Base-by-base conservation (phyloP, 2,329 filamentous ascomycete species). In the Rosellinia necatrix region DNA sequence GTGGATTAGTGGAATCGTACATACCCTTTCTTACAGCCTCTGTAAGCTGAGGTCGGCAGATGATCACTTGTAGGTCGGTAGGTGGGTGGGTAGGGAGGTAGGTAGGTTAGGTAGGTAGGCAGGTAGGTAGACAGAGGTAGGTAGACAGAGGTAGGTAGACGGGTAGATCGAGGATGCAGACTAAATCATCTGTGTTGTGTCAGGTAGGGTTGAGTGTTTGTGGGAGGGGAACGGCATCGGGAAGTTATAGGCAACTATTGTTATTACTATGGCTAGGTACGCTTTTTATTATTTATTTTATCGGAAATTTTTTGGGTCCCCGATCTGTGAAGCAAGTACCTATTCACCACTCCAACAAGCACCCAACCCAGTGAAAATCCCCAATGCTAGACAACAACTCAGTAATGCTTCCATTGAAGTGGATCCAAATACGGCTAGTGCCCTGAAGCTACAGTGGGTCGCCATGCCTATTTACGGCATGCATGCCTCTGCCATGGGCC, bases 361-460 rank as follows among this genome's bases (percentile, higher is more conserved):
- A 53, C 34, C 34, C 42, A 25, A 27, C 25, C 35, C 21, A 19
- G 27, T 5, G 37, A 37, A 42, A 42, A 41, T 41, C 17, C 22
- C 29, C 25, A 21, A 25, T 27, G n/a, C 12, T n/a, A 41, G 25
- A 48, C 44, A 55, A 38, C n/a, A n/a, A n/a, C n/a, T n/a, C n/a
- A n/a, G 37, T 22, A 27, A 44, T 55, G 44, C 49, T 55, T 55
- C 49, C 52, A 49, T 49, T 32, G 30, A 49, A 37, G 52, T 55
- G 52, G 52, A 25, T 19, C 47, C 15, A 9, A 41, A 27, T 34
- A 24, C 34, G 35, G 48, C 37, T 43, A 51, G 46, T 24, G 12
- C 25, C 56, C 41, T 15, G 29, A 10, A 52, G 52, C 52, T 51
- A 19, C 52, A 48, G 42, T 40, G 42, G 48, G 35, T 37, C 49